Percentiles rank a stretch among this genome's conserved stretches.
Conservation (phyloP, 768 basidiomycete genomes). For the Rhodocollybia butyracea region DNA sequence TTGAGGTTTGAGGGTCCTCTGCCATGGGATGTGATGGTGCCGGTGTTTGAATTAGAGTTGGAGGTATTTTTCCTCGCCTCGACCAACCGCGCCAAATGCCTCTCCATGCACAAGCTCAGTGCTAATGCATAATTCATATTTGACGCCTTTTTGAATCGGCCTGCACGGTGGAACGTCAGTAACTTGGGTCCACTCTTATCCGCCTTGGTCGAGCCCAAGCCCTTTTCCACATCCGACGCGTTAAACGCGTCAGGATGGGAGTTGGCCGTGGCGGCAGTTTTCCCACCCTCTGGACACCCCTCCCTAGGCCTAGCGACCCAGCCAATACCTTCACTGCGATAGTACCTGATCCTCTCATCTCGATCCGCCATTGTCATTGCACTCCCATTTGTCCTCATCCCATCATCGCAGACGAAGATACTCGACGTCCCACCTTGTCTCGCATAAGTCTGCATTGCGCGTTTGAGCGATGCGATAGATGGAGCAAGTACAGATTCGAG, state of each 20-base stretch:
- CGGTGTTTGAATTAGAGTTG: background rate
- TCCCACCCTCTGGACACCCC: constrained; percentile 44
- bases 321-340: constrained; percentile 68
- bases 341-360: constrained; percentile 64
- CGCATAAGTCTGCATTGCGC: constrained; percentile 85
- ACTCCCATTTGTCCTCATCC: constrained; percentile 41
- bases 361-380: constrained; percentile 53
- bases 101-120: constrained; percentile 45
- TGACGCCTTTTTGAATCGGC: constrained; percentile 91
- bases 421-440: constrained; percentile 77
- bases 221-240: background rate
- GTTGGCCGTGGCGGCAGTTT: background rate
- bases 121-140: constrained; percentile 83
- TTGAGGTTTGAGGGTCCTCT: constrained; percentile 17
- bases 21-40: background rate
- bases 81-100: constrained; percentile 44
- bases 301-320: constrained; percentile 80
- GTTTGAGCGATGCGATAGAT: constrained; percentile 70
- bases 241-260: background rate
- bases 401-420: constrained; percentile 82
- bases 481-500: constrained; percentile 68
- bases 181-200: background rate
- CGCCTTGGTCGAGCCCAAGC: background rate
- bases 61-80: constrained; percentile 5
- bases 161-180: constrained; percentile 53